Evolutionary conservation across 495 filamentous ascomycete species (phyloP), one percentile per base, ranked within the genome.

Genomic region (Penicillium bovifimosum): DNA sequence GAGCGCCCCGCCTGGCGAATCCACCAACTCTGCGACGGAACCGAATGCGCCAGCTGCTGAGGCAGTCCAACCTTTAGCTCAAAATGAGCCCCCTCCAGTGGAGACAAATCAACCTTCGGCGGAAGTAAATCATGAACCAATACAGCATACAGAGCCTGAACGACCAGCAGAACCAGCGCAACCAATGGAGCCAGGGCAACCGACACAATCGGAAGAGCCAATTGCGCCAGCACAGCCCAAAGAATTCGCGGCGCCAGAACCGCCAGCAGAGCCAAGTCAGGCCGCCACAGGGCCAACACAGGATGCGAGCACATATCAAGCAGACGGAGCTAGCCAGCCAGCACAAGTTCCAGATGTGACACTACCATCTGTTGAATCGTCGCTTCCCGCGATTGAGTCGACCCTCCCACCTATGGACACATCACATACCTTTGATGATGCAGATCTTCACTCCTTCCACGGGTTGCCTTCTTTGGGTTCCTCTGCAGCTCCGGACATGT

Each of bases 371-470:
- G 41, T 61, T 5, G 59, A 62, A 38, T 52, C 53, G 48, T 52
- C 59, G 18, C 58, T 61, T 9, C 55, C 61, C 16, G 52, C 56
- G 32, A 62, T 60, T 41, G 62, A 65, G 34, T 47, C 62, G 13
- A 48, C 56, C 2, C 36, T 59, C 24, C 52, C 59, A n/a, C 20
- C 57, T 5, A 35, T 60, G 47, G 59, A 61, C 7, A 34, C 52
- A 2, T 56, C 61, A 9, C 51, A 65, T 14, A 49, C 63, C 9
- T 35, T 60, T 3, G 49, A 58, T 14, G 69, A 74, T 14, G 47
- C 63, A 6, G 60, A 58, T 0, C 41, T 75, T 13, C 63, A 64
- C 6, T 64, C 68, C 14, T 72, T 75, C 34, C 68, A 75, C 49
- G 57, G 64, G 2, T 51, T 74, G 29, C 70, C 64, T 8, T 60